phyloP scores from a whole-genome alignment of 345 rosid genomes.

The Microthlaspi erraticum region DNA sequence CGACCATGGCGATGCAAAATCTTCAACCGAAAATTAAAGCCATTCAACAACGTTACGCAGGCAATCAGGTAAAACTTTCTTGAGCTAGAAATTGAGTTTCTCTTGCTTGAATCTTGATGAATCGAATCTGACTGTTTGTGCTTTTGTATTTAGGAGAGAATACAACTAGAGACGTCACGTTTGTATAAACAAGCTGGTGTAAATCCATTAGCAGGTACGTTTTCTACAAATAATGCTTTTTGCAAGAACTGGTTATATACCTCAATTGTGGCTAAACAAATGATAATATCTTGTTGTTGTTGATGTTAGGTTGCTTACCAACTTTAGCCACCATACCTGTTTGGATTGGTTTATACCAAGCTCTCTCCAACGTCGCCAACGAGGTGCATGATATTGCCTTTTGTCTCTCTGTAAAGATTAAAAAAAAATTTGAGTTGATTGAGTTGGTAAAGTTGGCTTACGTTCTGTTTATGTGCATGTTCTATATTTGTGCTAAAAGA shows the following conservation, averaged over 20 bases:
- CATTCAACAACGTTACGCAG: conserved; percentile 97
- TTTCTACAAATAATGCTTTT: background rate
- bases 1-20: conserved; percentile 96
- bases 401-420: no score
- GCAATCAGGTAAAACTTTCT: conserved; percentile 69
- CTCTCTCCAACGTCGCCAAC: conserved; percentile 96
- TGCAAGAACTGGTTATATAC: background rate
- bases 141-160: conserved; percentile 70
- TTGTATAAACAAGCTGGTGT: conserved; percentile 94
- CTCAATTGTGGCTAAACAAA: background rate
- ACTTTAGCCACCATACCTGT: conserved; percentile 94
- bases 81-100: background rate
- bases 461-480: conserved; percentile 1
- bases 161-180: conserved; percentile 94
- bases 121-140: conserved; percentile 22
- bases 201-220: conserved; percentile 95
- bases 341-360: conserved; percentile 98
- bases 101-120: no score
- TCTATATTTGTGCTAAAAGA: conserved; percentile 28
- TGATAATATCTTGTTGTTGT: conserved; percentile 35
- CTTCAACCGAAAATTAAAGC: conserved; percentile 98
- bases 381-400: conserved; percentile 61
- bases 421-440: no score
- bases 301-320: conserved; percentile 80
- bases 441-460: background rate